Evolutionary conservation across 441 rosid species (phyloP), one percentile per base, ranked within the genome.

Genomic region (Hura crepitans): DNA sequence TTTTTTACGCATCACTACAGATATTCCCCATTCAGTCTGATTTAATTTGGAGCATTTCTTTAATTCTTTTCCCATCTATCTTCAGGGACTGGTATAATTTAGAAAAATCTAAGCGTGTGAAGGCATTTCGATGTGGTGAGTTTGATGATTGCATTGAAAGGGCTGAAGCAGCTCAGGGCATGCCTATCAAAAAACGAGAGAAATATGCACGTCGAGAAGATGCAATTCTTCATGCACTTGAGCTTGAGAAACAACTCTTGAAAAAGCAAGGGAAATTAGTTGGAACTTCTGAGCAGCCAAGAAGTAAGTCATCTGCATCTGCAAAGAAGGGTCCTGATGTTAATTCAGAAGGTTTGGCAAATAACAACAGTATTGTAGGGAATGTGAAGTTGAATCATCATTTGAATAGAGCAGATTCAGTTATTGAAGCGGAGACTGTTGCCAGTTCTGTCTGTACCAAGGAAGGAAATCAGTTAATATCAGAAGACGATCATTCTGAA

Each of bases 181-280:
- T 87, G 83, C 96, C 96, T n/a, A 79, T 88, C 67, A 87, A 89
- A 75, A 96, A 93, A 81, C 85, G 98, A 75, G 99, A 96, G 84
- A 96, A 96, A 80, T 96, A 96, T 85, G 98, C 99, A 66, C 95
- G 99, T 58, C 83, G 99, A 71, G 99, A 96, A 84, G 99, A 96
- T 80, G 99, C 99, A 27, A 93, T 96, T 79, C 96, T 93, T 57
- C 99, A 96, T 76, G 98, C 98, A 5, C 97, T 96, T 75, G 99
- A 96, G 75, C 96, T 96, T 58, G 99, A 96, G 81, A 92, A 85
- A 83, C 83, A 87, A 77, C 70, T 88, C 51, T 70, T 82, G 79
- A 81, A 69, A 75, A 89, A 80, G 75, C 88, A 87, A 81, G 91
- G 84, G 68, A 86, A 84, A 71, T 64, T 72, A 2, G 77, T 74